Percentiles rank a stretch among this genome's conserved stretches.
These are phyloP conservation scores for Arthrobotrys musiformis DNA, from an alignment of 2,329 filamentous ascomycete genomes.

Conservation along the genomic window DNA sequence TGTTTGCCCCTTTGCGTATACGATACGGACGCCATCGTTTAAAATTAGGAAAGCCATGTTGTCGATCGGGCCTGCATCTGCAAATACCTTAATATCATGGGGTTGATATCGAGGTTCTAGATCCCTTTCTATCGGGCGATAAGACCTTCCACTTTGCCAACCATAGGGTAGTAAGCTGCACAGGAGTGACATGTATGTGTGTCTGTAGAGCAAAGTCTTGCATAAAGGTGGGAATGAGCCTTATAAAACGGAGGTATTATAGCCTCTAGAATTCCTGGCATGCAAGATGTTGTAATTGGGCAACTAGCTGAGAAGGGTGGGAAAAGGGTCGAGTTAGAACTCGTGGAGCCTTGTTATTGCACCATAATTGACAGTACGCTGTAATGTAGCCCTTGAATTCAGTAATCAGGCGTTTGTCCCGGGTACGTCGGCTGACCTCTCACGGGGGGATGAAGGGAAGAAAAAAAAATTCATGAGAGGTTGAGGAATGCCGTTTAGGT, in stretches of 20 bases:
- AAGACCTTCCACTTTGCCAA: conserved; percentile 21
- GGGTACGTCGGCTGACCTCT: conserved; percentile 36
- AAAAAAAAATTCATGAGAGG: conserved; percentile 20
- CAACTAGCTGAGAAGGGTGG: conserved; percentile 29
- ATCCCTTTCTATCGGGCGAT: conserved; percentile 42
- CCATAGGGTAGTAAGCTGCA: conserved; percentile 10
- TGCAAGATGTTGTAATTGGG: conserved; percentile 54
- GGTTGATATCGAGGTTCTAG: conserved; percentile 46
- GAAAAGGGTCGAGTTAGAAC: conserved; percentile 16
- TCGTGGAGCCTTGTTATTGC: conserved; percentile 51
- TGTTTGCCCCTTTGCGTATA: conserved; percentile 20
- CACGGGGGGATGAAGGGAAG: not conserved
- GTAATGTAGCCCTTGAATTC: too few relatives aligned
- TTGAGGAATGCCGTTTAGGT: conserved; percentile 30
- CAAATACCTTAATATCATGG: conserved; percentile 19
- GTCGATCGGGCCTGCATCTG: conserved; percentile 50
- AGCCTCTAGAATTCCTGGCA: conserved; percentile 39
- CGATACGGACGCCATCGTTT: conserved; percentile 36
- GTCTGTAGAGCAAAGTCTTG: conserved; percentile 42
- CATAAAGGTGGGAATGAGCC: conserved; percentile 42
- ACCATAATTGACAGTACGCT: conserved; percentile 29
- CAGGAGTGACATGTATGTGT: conserved; percentile 22
- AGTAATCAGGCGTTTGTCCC: conserved; percentile 17
- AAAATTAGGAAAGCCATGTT: conserved; percentile 32
- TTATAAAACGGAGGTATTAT: conserved; percentile 45